Percentiles rank a stretch among this genome's conserved stretches.
Evolutionary conservation across 345 rosid genomes (phyloP).

Genomic region (Aegle marmelos): DNA sequence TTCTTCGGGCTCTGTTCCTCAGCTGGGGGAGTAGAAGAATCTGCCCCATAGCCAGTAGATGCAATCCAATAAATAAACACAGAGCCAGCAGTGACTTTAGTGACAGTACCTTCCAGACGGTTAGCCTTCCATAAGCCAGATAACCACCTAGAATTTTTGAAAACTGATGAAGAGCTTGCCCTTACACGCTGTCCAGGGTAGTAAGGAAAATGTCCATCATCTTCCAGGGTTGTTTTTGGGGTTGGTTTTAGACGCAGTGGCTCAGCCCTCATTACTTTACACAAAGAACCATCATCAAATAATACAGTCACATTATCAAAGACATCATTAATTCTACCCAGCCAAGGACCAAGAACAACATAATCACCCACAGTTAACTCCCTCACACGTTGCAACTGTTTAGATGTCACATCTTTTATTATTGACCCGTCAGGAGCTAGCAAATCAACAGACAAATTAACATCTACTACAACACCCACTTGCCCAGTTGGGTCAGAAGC

Average conservation of each 20-base stretch:
- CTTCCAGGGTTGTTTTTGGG: constrained; percentile 72
- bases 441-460: constrained; percentile 67
- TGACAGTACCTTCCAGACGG: constrained; percentile 89
- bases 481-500: constrained; percentile 84
- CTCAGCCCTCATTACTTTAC: constrained; percentile 85
- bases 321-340: constrained; percentile 91
- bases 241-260: constrained; percentile 75
- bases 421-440: constrained; percentile 65
- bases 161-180: constrained; percentile 81
- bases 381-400: constrained; percentile 78
- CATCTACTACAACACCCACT: constrained; percentile 86
- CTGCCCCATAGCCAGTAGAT: constrained; percentile 86
- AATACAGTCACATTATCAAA: constrained; percentile 89
- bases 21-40: constrained; percentile 82
- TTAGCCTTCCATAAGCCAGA: constrained; percentile 87
- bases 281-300: constrained; percentile 91
- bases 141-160: constrained; percentile 79
- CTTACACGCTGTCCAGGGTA: constrained; percentile 94
- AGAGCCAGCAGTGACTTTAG: constrained; percentile 81
- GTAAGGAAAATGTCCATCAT: constrained; percentile 75
- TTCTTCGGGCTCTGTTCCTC: constrained; percentile 92
- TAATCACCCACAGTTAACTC: constrained; percentile 84
- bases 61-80: constrained; percentile 95
- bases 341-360: constrained; percentile 91
- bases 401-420: constrained; percentile 59